These are phyloP conservation scores for Penicillium sp. DNA, from an alignment of 2,329 filamentous ascomycete species.

Conservation along the genomic window DNA sequence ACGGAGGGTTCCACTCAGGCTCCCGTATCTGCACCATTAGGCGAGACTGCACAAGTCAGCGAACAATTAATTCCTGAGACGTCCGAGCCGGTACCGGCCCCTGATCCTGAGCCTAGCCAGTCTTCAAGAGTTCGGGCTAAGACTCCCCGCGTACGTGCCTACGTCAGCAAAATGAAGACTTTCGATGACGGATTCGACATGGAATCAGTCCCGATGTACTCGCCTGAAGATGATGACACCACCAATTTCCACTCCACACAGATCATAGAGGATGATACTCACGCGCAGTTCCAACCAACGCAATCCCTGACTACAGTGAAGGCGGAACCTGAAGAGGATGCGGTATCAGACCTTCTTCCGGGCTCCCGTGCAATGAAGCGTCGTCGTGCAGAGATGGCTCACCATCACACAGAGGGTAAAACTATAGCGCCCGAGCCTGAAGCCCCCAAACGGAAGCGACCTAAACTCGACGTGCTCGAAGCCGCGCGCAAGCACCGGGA, in stretches of 20 bases:
- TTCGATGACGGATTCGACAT: constrained; percentile 64
- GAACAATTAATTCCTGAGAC: not conserved
- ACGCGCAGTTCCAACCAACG: constrained; percentile 22
- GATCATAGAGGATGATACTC: constrained; percentile 21
- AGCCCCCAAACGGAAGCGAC: constrained; percentile 49
- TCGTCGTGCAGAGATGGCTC: constrained; percentile 64
- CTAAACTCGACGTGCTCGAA: constrained; percentile 68
- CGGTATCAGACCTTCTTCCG: constrained; percentile 72
- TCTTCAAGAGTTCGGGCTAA: constrained; percentile 19
- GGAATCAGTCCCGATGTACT: constrained; percentile 40
- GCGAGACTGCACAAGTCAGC: not conserved
- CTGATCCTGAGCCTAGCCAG: not conserved
- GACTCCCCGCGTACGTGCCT: constrained; percentile 29
- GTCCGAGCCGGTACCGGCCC: not conserved
- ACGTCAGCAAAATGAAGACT: constrained; percentile 62
- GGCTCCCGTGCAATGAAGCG: constrained; percentile 76
- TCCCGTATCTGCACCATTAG: not conserved
- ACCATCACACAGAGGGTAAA: constrained; percentile 42
- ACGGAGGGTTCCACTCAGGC: constrained; percentile 46
- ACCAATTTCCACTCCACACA: constrained; percentile 15
- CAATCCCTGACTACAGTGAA: constrained; percentile 30
- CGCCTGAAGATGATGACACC: constrained; percentile 28
- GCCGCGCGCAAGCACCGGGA: constrained; percentile 56
- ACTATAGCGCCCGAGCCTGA: constrained; percentile 25
- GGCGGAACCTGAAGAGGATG: constrained; percentile 49